A percentile compares a stretch with the other conserved stretches of the same genome.
Conservation (phyloP, 257 asterid genomes). For the Nicotiana sylvestris region DNA sequence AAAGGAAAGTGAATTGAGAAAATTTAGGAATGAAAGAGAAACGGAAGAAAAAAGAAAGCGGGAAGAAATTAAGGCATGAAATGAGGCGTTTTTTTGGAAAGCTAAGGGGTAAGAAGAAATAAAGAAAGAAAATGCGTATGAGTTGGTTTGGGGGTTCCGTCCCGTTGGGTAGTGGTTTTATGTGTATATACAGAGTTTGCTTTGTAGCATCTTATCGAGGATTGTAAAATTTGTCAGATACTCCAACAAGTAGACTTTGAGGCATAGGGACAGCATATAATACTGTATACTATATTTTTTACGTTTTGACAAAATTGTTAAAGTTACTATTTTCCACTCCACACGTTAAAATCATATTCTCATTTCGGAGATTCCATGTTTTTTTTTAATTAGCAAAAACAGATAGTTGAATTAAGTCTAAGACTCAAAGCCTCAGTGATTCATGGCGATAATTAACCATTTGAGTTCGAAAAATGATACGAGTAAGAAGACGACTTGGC, state of each 20-base stretch:
- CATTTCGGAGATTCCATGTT: no score
- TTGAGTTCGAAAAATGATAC: no score
- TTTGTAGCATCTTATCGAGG: slow-evolving; percentile 7
- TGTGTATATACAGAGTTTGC: neutral
- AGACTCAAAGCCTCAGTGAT: no score
- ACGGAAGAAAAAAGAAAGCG: slow-evolving; percentile 6
- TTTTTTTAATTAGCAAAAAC: no score
- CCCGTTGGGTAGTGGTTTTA: neutral
- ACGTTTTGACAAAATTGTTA: neutral
- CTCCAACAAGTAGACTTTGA: slow-evolving; percentile 7
- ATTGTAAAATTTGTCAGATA: slow-evolving; percentile 10
- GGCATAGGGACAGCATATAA: neutral
- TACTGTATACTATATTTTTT: neutral
- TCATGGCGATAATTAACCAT: no score
- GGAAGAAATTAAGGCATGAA: slow-evolving; percentile 16
- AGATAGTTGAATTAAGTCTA: no score
- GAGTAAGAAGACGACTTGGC: no score
- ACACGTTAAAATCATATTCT: neutral
- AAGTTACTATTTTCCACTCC: neutral
- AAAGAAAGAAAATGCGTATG: neutral
- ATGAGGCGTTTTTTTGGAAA: neutral
- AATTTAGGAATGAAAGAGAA: neutral
- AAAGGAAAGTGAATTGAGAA: neutral
- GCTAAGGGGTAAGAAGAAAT: neutral
- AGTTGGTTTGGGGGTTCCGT: neutral